Conservation (phyloP, 2,329 filamentous ascomycete genomes). For the Botrytis medusae region DNA sequence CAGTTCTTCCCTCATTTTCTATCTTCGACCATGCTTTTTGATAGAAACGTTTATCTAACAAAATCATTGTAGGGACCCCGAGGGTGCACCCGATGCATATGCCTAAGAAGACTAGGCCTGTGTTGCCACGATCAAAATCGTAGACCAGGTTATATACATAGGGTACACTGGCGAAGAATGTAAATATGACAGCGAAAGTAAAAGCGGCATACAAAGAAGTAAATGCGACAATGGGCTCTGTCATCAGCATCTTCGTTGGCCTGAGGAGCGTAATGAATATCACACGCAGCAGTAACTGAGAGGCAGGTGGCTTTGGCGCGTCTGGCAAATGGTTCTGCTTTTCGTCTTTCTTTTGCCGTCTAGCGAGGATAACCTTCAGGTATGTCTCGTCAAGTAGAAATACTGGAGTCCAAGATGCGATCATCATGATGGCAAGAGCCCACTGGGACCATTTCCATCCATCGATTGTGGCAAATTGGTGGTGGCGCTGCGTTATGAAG, state of each 20-base stretch:
- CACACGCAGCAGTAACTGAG: background rate
- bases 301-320: background rate
- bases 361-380: too few species aligned
- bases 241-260: constrained; percentile 65
- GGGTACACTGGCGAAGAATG: constrained; percentile 59
- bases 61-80: constrained; percentile 23
- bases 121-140: constrained; percentile 57
- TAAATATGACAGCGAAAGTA: constrained; percentile 55
- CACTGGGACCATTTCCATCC: too few species aligned
- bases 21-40: constrained; percentile 48
- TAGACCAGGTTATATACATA: constrained; percentile 63
- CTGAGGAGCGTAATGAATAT: constrained; percentile 52
- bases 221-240: constrained; percentile 66
- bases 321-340: background rate
- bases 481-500: too few species aligned
- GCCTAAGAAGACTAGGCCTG: constrained; percentile 58
- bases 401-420: too few species aligned
- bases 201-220: constrained; percentile 40
- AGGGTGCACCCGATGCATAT: constrained; percentile 40
- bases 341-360: background rate
- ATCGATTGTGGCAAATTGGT: too few species aligned
- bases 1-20: constrained; percentile 42
- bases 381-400: too few species aligned
- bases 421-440: too few species aligned
- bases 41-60: constrained; percentile 7